Base-by-base conservation (phyloP, 192 early-diverging fungal species). In the Paraglomus occultum region DNA sequence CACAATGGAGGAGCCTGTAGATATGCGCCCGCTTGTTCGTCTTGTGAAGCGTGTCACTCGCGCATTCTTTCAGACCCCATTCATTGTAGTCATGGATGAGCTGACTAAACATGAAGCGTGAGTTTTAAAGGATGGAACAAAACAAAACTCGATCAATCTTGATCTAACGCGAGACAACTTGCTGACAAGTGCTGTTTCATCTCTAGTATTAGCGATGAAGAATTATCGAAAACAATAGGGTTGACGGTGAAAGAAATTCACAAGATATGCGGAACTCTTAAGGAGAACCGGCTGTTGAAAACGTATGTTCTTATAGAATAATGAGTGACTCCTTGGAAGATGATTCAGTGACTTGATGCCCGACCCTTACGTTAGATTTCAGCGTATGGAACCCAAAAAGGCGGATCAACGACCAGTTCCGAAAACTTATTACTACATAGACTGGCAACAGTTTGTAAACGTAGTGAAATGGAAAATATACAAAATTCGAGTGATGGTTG, bases 401-500 rank as follows among this genome's bases (percentile, higher is more conserved):
- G 83, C 81, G 22, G 83, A 84, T 64, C 84, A 87, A 63, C 77
- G 85, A 20, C 72, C 78, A 15, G 75, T 84, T 14, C 83, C 85
- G 12, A 85, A 85, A 68, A 83, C 83, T 45, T 94, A 89, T 69
- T 95, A 92, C 76, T 94, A 92, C 73, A 82, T 97, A 11, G 95
- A 97, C 79, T 95, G 95, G 80, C 92, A 91, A 73, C 83, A 89
- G n/a, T 93, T 95, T 78, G 91, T 97, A 0, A 90, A 95, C 68
- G 93, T 94, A 7, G 89, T 95, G 53, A 95, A 95, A 71, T 95
- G 85, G 85, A 89, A 91, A 71, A 93, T 97, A 74, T 92, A 87
- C 82, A 89, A 87, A 76, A 91, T 97, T 78, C 85, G 88, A 44
- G 81, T 77, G 12, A 74, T 79, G 31, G 84, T 91, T 42, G 71